Conservation (phyloP, 148 eudicot species). For the Rhododendron kiyosumense region DNA sequence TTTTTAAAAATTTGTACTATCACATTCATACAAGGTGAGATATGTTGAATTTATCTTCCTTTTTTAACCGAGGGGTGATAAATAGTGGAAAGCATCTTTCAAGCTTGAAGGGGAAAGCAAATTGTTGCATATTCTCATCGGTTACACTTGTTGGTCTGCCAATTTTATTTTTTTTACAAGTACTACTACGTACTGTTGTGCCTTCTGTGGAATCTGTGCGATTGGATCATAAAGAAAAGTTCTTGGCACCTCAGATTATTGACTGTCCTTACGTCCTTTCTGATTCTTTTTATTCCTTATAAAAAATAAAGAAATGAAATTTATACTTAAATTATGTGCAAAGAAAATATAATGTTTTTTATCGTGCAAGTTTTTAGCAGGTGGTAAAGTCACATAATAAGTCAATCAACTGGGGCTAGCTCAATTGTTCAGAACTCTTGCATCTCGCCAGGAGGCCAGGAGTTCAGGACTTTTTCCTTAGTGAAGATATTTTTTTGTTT, state of each 20-base stretch:
- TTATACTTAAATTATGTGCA: not conserved
- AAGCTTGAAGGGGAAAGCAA: not conserved
- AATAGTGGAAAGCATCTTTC: not conserved
- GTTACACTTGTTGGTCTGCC: not conserved
- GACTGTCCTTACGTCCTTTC: not conserved
- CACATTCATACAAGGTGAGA: not conserved
- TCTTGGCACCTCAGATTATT: no score
- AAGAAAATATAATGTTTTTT: no score
- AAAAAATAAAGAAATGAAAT: no score
- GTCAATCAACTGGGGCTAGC: no score
- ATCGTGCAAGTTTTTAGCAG: not conserved
- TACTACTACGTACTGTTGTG: no score
- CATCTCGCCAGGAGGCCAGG: no score
- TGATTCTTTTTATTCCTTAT: no score
- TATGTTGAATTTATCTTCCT: not conserved
- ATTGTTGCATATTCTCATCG: not conserved
- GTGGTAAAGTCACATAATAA: not conserved
- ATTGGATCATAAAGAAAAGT: not conserved
- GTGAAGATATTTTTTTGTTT: no score
- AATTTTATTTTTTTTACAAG: not conserved
- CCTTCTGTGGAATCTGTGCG: rapidly evolving
- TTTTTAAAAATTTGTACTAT: no score
- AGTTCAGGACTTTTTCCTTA: no score
- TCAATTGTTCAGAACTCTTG: no score
- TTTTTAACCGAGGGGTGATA: not conserved